A percentile compares a stretch with the other conserved stretches of the same genome.
phyloP scores from a whole-genome alignment of 2,329 filamentous ascomycete genomes.

The Fusarium ramigenum region DNA sequence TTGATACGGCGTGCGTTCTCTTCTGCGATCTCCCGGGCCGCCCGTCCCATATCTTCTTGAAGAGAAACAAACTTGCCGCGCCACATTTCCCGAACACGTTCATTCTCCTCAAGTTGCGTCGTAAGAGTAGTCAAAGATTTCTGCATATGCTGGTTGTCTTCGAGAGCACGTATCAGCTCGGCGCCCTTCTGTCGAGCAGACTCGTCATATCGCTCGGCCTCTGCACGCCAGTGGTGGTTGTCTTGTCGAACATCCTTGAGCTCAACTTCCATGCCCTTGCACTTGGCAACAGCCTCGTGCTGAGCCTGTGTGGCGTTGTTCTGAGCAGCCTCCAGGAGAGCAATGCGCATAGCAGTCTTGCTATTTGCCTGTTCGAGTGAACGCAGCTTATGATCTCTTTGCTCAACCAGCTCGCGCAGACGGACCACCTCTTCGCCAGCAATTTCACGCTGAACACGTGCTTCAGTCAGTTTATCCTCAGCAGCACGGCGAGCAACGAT shows the following conservation, averaged over 20 bases:
- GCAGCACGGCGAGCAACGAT: constrained; percentile 69
- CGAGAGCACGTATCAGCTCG: constrained; percentile 58
- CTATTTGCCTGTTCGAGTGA: constrained; percentile 64
- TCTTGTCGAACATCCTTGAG: constrained; percentile 66
- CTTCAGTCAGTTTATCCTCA: constrained; percentile 77
- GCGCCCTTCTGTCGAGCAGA: constrained; percentile 58
- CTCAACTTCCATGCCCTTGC: constrained; percentile 63
- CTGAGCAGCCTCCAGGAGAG: constrained; percentile 75
- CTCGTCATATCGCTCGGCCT: constrained; percentile 68
- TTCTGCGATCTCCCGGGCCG: constrained; percentile 80
- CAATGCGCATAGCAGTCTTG: constrained; percentile 68
- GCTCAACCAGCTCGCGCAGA: constrained; percentile 72
- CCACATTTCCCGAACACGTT: constrained; percentile 84
- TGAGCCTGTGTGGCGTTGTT: constrained; percentile 63
- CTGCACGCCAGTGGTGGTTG: constrained; percentile 67
- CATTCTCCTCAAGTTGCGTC: constrained; percentile 84
- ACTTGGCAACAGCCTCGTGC: constrained; percentile 64
- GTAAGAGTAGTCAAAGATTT: constrained; percentile 78
- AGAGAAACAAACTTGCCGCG: constrained; percentile 84
- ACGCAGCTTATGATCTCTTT: constrained; percentile 74
- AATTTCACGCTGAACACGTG: constrained; percentile 74
- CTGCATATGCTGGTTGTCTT: constrained; percentile 77
- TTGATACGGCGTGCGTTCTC: constrained; percentile 84
- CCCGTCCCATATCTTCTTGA: constrained; percentile 85
- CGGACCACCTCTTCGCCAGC: constrained; percentile 78